phyloP scores from a whole-genome alignment of 371 early-diverging fungal species.

The Haplosporangium sp. region DNA sequence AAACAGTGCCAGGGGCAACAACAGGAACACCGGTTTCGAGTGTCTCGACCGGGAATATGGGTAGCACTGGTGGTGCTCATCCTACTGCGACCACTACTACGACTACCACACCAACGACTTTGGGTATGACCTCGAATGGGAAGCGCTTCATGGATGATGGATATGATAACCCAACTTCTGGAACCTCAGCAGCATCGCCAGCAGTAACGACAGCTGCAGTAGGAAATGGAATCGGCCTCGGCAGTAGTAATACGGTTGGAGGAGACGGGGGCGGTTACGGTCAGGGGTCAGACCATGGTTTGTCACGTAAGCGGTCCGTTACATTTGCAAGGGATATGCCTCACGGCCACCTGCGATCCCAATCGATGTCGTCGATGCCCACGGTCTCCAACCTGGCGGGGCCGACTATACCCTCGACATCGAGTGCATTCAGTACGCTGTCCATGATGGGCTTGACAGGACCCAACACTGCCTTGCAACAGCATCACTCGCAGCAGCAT shows the following conservation, averaged over 20 bases:
- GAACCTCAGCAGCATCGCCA: too few species aligned
- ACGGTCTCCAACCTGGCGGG: constrained; percentile 7
- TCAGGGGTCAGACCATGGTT: constrained; percentile 35
- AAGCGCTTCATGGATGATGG: constrained; percentile 37
- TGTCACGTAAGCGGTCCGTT: constrained; percentile 45
- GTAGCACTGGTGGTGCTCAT: background rate
- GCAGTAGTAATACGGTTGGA: constrained; percentile 1
- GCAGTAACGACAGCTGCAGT: background rate
- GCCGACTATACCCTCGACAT: constrained; percentile 9
- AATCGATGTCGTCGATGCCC: constrained; percentile 51
- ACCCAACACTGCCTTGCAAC: constrained; percentile 20
- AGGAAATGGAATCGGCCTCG: constrained; percentile 9
- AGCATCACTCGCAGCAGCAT: constrained; percentile 18
- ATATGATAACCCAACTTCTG: constrained; percentile 7
- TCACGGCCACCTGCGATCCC: constrained; percentile 48
- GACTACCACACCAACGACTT: constrained; percentile 1
- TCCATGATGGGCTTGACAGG: constrained; percentile 36
- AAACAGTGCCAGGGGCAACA: constrained; percentile 13
- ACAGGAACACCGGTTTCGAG: constrained; percentile 23
- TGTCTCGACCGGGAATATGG: constrained; percentile 25
- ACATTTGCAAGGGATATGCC: constrained; percentile 48
- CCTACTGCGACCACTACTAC: constrained; percentile 11
- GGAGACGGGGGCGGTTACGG: constrained; percentile 13
- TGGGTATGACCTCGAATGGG: constrained; percentile 24
- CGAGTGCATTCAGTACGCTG: constrained; percentile 19